Conservation (phyloP, 1,284 basidiomycete genomes). For the Farysia itapuensis region DNA sequence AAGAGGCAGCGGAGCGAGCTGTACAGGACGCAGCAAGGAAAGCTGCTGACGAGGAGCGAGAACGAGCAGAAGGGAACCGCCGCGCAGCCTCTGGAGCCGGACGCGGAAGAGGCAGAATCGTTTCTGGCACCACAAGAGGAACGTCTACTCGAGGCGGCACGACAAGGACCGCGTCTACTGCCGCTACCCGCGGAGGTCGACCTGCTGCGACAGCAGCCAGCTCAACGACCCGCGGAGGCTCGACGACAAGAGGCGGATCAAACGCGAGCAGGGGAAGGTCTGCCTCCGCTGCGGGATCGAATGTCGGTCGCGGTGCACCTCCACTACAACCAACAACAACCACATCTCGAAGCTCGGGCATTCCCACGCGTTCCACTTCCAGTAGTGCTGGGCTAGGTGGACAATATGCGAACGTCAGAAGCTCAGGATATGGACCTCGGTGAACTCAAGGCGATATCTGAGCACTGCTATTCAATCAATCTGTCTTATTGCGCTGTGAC, state of each 20-base stretch:
- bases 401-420: constrained; percentile 42
- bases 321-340: background rate
- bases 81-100: constrained; percentile 3
- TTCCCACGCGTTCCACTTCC: constrained; percentile 21
- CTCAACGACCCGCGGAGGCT: constrained; percentile 3
- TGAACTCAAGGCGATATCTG: too few relatives aligned
- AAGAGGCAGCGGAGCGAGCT: constrained; percentile 16
- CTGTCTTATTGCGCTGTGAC: too few relatives aligned
- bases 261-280: constrained; percentile 5
- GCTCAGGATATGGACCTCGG: constrained; percentile 38
- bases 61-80: constrained; percentile 7
- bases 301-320: too few relatives aligned
- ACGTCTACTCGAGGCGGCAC: constrained; percentile 3
- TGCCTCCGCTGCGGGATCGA: constrained; percentile 3
- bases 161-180: background rate
- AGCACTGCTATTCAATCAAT: too few relatives aligned
- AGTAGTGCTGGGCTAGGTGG: constrained; percentile 37
- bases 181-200: background rate
- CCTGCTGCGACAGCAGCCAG: too few relatives aligned
- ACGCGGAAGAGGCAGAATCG: constrained; percentile 7
- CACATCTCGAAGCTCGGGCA: constrained; percentile 13
- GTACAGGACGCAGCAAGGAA: constrained; percentile 8
- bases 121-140: constrained; percentile 10
- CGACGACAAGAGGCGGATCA: background rate
- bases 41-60: constrained; percentile 9